Evolutionary conservation across 1,284 basidiomycete genomes (phyloP), one percentile per base, ranked within the genome.

Genomic region (Porodaedalea pini): DNA sequence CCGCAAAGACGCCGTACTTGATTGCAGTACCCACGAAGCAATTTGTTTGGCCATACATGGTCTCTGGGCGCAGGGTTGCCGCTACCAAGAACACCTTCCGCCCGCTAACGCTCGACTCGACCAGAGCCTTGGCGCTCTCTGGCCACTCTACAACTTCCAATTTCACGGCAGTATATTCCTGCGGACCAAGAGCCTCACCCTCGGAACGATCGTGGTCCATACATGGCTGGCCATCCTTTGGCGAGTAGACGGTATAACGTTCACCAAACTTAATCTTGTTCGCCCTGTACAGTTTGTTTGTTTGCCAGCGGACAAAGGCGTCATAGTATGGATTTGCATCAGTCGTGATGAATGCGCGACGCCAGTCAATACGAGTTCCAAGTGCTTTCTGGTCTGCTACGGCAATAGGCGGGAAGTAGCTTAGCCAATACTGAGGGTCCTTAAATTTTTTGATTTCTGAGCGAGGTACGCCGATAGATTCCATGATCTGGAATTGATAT

Each of bases 401-500:
- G 57, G 94, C 94, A 68, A 99, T 97, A 29, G 96, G 96, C 56
- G 96, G 97, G 81, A 98, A 99, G 75, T 94, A 94, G 39, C 82
- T 80, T 66, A 97, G 77, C 97, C 97, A 99, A 73, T 96, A 79
- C 63, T 85, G 75, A 39, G 97, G 89, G 68, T 99, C 94, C 19
- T 95, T 92, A 66, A 99, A 99, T 71, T 92, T 88, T 71, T 96
- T 94, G 75, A 98, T 94, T 68, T 99, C 94, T 19, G 79, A 73
- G 51, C 88, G 83, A 23, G 94, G 91, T 10, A 99, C 88, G 51
- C 89, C 89, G 64, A 94, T 91, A 49, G 92, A 90, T 71, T 96
- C 89, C 86, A 99, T 90, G 71, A 99, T 99, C 78, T 99, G 96
- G 82, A 98, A 99, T 72, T 99, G 97, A 75, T 98, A 99, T 57